Percentiles rank a stretch among this genome's conserved stretches.
Evolutionary conservation across 2,329 filamentous ascomycete species (phyloP).

Genomic region (Fusarium miscanthi): DNA sequence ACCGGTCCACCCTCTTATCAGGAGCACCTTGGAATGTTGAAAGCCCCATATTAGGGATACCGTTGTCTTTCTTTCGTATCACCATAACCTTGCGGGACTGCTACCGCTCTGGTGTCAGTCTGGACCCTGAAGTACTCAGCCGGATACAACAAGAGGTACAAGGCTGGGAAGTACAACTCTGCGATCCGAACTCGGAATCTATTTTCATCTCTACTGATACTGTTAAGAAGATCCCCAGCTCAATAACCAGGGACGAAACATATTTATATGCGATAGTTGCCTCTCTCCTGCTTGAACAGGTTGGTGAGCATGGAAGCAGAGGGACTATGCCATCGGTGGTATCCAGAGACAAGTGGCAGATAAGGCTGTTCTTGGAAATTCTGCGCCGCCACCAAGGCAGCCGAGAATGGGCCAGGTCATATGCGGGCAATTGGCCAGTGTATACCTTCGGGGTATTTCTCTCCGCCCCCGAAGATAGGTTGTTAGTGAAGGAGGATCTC

Average conservation of each 20-base stretch:
- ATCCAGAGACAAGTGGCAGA: constrained; percentile 27
- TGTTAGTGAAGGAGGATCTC: constrained; percentile 29
- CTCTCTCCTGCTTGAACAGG: constrained; percentile 35
- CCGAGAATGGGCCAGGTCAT: constrained; percentile 41
- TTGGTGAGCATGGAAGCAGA: background rate
- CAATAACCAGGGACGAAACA: constrained; percentile 27
- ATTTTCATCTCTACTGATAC: background rate
- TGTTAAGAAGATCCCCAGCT: background rate
- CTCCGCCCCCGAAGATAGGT: constrained; percentile 11
- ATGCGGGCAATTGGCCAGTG: constrained; percentile 42
- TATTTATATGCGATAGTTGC: constrained; percentile 33
- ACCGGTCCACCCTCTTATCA: constrained; percentile 20
- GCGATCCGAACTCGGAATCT: background rate
- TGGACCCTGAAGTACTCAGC: background rate
- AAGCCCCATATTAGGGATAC: constrained; percentile 41
- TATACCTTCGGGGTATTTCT: constrained; percentile 39
- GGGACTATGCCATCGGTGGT: background rate
- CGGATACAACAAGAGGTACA: constrained; percentile 14
- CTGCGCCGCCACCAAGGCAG: constrained; percentile 19
- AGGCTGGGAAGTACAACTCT: constrained; percentile 22
- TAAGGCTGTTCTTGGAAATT: constrained; percentile 19
- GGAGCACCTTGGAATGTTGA: constrained; percentile 20
- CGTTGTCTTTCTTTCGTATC: constrained; percentile 31
- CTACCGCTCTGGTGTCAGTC: background rate
- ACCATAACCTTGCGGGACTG: constrained; percentile 17